Evolutionary conservation across 768 basidiomycete genomes (phyloP), one percentile per base, ranked within the genome.

Genomic region (Hericium coralloides): DNA sequence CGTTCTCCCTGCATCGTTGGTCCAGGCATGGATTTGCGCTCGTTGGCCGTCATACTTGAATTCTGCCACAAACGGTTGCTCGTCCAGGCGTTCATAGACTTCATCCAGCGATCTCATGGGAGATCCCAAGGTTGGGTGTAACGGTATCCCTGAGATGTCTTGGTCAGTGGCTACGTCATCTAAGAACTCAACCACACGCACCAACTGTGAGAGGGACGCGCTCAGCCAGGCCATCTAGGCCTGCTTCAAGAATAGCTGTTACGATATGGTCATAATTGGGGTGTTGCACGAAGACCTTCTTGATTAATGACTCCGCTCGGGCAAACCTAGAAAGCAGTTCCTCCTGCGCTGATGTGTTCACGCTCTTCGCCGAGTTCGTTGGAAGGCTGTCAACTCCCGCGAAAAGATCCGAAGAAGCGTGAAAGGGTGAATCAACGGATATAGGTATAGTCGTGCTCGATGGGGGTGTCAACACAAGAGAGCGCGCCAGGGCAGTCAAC

Each of bases 1-100:
- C 31, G 65, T 54, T 12, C 66, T 62, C 36, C 66, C 73, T 36
- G 68, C 64, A 3, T 68, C 63, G 14, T 65, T 65, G 59, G 60
- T 68, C 45, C 54, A 65, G 12, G 76, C 85, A 66, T 90, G 88
- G n/a, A 89, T 84, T 69, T 91, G 90, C 18, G 86, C 90, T 51
- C 87, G 79, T 65, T 91, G 88, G 18, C 87, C 94, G 63, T 97
- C 94, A 64, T 94, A 89, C 70, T 95, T 97, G 67, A 89, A 89
- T 72, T 97, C 94, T 36, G 91, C 88, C 15, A 81, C 77, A 70
- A 94, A 97, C 10, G 84, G 79, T 36, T 82, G 72, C 36, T 77
- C 74, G 20, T 78, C 79, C 18, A 92, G 72, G 7, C 84, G 77
- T 48, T 82, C 79, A 65, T 90, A 93, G n/a, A 95, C 82, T 62